These are phyloP conservation scores for Saitozyma podzolica DNA, from an alignment of 768 basidiomycete genomes.

Conservation along the genomic window DNA sequence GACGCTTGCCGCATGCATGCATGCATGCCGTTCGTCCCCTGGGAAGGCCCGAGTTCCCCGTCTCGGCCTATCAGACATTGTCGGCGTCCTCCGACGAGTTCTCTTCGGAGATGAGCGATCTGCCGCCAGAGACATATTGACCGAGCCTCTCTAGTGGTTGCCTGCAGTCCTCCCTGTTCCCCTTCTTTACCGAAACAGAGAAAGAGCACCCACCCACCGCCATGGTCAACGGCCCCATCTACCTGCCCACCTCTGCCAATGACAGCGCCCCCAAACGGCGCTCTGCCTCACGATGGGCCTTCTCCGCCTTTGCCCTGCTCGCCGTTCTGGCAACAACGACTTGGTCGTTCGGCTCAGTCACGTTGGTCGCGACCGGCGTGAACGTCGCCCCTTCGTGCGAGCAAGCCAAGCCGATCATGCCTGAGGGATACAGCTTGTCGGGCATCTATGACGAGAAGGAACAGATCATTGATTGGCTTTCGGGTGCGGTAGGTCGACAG, in stretches of 20 bases:
- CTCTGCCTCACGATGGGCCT: conserved; percentile 14
- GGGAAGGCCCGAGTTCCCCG: too few species aligned
- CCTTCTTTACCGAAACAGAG: too few species aligned
- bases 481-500: conserved; percentile 27
- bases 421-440: conserved; percentile 20
- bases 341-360: conserved; percentile 4
- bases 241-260: conserved; percentile 12
- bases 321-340: conserved; percentile 14
- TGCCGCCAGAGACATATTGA: too few species aligned
- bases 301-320: conserved; percentile 8
- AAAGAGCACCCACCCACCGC: neutral
- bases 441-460: conserved; percentile 32
- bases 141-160: too few species aligned
- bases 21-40: too few species aligned
- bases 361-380: conserved; percentile 4
- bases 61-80: too few species aligned
- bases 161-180: too few species aligned
- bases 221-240: conserved; percentile 21
- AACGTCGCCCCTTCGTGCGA: neutral
- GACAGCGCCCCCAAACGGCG: conserved; percentile 3
- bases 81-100: too few species aligned
- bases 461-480: conserved; percentile 34
- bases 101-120: too few species aligned
- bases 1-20: too few species aligned
- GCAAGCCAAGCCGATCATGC: conserved; percentile 19